Evolutionary conservation across 495 filamentous ascomycete species (phyloP), one percentile per base, ranked within the genome.

Genomic region (Oidiodendron maius): DNA sequence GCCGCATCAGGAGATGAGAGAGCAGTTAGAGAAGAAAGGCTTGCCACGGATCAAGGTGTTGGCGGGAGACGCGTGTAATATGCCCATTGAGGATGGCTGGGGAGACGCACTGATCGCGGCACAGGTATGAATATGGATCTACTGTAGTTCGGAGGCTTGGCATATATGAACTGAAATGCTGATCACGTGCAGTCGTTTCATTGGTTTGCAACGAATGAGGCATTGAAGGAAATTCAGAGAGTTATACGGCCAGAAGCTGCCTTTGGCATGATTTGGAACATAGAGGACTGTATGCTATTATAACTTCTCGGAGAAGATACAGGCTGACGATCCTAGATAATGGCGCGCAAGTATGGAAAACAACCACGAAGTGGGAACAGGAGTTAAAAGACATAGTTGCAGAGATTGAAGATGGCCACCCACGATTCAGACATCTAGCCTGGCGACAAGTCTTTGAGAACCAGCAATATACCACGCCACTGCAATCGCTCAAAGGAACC

Each of bases 191-290:
- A 81, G 76, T 71, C 78, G 40, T 81, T 80, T 58, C 78, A 81
- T 61, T 82, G 78, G 80, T 86, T 85, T 60, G 77, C 81, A 20
- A 79, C 67, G 39, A 61, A 68, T 10, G 68, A 72, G 16, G 60
- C 81, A 3, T 62, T 86, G 20, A 64, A 67, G 30, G 75, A 81
- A 37, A 78, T 86, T 5, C 68, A 81, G 47, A 72, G 78, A 32
- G 70, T 80, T 0, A 57, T 86, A 23, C 67, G 60, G 20, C 71
- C 72, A 0, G 68, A 67, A 13, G 76, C 71, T 16, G 58, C 58
- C 1, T 63, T 86, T 11, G 82, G 75, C 3, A 66, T 82, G 61
- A 78, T 86, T 15, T 86, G 82, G 76, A 83, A 85, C 40, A 62
- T 80, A 39, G 81, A 85, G 61, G 81, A 83, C 46, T 84, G 77